Evolutionary conservation across 495 filamentous ascomycete genomes (phyloP).

Genomic region (Podospora pseudoanserina): DNA sequence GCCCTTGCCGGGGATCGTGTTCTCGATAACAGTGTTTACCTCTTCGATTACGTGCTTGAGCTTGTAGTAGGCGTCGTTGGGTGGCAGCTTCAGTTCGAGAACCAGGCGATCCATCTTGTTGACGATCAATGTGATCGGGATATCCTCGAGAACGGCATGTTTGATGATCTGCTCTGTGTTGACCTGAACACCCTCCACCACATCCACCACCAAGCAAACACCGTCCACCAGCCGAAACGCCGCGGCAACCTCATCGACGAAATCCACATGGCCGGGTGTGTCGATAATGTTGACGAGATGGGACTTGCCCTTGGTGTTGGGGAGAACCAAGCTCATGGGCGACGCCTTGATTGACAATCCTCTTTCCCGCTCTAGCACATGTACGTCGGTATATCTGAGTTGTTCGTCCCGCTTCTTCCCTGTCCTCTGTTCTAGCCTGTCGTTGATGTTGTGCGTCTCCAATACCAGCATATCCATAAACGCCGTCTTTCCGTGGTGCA

Average conservation of each 20-base stretch:
- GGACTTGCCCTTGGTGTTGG: conserved; percentile 87
- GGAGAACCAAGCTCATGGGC: conserved; percentile 90
- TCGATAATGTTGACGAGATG: conserved; percentile 93
- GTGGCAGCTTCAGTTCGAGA: conserved; percentile 89
- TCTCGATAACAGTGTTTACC: conserved; percentile 93
- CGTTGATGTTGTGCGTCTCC: conserved; percentile 84
- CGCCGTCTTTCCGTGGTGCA: conserved; percentile 97
- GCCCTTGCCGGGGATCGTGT: conserved; percentile 76
- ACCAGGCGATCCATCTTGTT: conserved; percentile 98
- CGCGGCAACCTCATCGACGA: conserved; percentile 92
- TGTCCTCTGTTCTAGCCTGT: conserved; percentile 69
- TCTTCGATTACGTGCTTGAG: conserved; percentile 96
- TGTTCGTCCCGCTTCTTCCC: conserved; percentile 86
- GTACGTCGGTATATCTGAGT: conserved; percentile 88
- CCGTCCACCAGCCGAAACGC: conserved; percentile 86
- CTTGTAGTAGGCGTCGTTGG: conserved; percentile 97
- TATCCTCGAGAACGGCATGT: conserved; percentile 84
- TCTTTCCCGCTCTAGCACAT: conserved; percentile 81
- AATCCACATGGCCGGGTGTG: conserved; percentile 96
- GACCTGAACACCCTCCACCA: conserved; percentile 96
- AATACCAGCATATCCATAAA: conserved; percentile 98
- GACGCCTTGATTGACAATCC: conserved; percentile 92
- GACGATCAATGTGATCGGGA: conserved; percentile 83
- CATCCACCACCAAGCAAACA: conserved; percentile 88
- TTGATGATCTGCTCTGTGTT: conserved; percentile 97